phyloP scores from a whole-genome alignment of 225 moss, liverwort and hornwort genomes.

The Physcomitrium patens region DNA sequence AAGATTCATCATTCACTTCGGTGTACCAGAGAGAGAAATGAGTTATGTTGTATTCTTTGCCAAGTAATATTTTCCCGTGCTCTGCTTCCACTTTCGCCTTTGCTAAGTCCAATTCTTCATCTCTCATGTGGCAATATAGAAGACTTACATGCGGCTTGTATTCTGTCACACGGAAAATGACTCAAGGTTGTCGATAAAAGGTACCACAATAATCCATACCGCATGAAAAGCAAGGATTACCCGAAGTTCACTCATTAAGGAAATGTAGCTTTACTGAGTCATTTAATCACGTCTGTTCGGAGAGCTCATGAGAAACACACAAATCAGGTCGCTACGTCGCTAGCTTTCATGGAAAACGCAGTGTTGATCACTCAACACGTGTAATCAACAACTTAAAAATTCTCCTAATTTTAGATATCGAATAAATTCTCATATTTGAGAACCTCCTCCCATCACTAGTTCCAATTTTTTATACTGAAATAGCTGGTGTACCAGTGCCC shows the following conservation, averaged over 20 bases:
- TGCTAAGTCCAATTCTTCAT: constrained; percentile 65
- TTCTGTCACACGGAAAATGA: constrained; percentile 36
- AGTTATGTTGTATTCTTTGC: constrained; percentile 64
- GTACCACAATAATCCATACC: not conserved
- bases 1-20: constrained; percentile 63
- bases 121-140: constrained; percentile 68
- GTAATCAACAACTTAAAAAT: no score
- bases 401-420: not conserved
- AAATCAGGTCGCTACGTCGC: no score
- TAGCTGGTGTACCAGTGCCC: not conserved
- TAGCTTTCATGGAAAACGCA: no score
- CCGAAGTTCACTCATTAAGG: not conserved
- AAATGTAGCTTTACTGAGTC: no score
- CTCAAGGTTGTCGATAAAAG: not conserved
- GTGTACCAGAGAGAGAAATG: constrained; percentile 74
- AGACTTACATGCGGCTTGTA: constrained; percentile 94
- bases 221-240: not conserved
- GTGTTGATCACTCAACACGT: no score
- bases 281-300: no score
- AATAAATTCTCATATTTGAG: constrained; percentile 4
- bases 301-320: no score
- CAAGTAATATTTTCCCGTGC: constrained; percentile 51
- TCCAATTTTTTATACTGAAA: constrained; percentile 9
- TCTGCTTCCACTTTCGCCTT: constrained; percentile 68
- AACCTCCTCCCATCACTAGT: constrained; percentile 20